A percentile compares a stretch with the other conserved stretches of the same genome.
These are phyloP conservation scores for Aureobasidium namibiae DNA, from an alignment of 2,329 filamentous ascomycete genomes.

Conservation along the genomic window DNA sequence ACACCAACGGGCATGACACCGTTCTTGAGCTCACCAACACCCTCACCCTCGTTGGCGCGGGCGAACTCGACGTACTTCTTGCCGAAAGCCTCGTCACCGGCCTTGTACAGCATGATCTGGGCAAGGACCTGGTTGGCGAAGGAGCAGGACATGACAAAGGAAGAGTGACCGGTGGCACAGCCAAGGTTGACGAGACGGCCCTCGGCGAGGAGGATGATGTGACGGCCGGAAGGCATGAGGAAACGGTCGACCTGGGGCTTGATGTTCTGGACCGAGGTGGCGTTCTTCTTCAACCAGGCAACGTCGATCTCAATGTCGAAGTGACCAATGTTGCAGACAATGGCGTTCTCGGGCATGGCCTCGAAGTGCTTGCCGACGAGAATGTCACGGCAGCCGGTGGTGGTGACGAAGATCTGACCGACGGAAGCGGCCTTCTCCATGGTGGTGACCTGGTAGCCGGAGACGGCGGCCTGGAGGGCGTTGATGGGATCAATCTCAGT, in stretches of 20 bases:
- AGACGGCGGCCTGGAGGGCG: conserved; percentile 96
- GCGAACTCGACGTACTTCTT: conserved; percentile 96
- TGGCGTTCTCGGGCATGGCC: conserved; percentile 92
- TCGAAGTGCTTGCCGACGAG: conserved; percentile 87
- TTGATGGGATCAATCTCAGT: conserved; percentile 99
- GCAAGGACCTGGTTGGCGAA: conserved; percentile 99
- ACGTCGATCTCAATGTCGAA: conserved; percentile 99
- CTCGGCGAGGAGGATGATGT: conserved; percentile 98
- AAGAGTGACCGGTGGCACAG: conserved; percentile 98
- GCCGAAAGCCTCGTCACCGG: conserved; percentile 74
- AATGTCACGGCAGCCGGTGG: conserved; percentile 98
- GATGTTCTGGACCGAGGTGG: conserved; percentile 91
- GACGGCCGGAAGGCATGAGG: conserved; percentile 83
- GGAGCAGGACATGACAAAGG: conserved; percentile 99
- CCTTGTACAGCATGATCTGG: conserved; percentile 98
- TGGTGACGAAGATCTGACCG: conserved; percentile 98
- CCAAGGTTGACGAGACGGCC: conserved; percentile 98
- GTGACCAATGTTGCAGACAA: conserved; percentile 99
- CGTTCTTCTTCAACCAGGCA: conserved; percentile 97
- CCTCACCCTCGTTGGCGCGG: conserved; percentile 30
- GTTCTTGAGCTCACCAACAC: conserved; percentile 46
- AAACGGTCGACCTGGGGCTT: conserved; percentile 99
- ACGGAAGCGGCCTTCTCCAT: conserved; percentile 90
- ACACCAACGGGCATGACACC: conserved; percentile 84
- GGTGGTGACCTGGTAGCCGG: conserved; percentile 91